phyloP scores from a whole-genome alignment of 2,329 filamentous ascomycete genomes.

The Ciborinia camelliae region DNA sequence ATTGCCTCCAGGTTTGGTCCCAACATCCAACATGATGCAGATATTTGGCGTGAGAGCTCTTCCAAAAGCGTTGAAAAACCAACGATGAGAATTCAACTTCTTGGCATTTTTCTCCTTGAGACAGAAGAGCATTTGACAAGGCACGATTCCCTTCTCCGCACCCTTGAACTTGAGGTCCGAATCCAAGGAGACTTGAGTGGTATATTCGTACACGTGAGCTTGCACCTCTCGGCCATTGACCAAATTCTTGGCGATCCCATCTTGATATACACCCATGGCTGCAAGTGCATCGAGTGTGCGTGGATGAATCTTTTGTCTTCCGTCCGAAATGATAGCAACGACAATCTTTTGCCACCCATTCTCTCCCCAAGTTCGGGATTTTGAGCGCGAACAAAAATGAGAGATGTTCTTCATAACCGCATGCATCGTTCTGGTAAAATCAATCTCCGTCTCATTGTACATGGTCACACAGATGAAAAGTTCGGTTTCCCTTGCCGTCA shows the following conservation, averaged over 20 bases:
- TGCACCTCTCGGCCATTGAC: constrained; percentile 96
- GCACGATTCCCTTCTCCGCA: constrained; percentile 97
- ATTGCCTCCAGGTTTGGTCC: constrained; percentile 82
- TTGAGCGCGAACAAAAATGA: constrained; percentile 89
- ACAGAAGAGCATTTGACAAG: constrained; percentile 97
- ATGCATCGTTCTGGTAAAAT: constrained; percentile 97
- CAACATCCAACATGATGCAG: constrained; percentile 94
- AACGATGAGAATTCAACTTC: constrained; percentile 96
- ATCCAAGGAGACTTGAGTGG: constrained; percentile 94
- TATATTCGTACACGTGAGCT: constrained; percentile 98
- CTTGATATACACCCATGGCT: constrained; percentile 96
- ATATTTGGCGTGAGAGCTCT: constrained; percentile 90
- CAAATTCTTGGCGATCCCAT: constrained; percentile 96
- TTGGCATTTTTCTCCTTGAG: constrained; percentile 97
- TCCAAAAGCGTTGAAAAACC: constrained; percentile 99
- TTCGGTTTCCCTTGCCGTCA: constrained; percentile 83
- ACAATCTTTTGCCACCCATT: constrained; percentile 99
- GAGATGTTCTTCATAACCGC: constrained; percentile 98
- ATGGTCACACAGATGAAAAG: constrained; percentile 96
- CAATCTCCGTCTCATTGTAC: constrained; percentile 98
- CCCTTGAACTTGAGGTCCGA: constrained; percentile 97
- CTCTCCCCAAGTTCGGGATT: constrained; percentile 94
- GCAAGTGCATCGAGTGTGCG: constrained; percentile 90
- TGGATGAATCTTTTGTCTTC: constrained; percentile 88
- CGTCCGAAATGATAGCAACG: constrained; percentile 93